Evolutionary conservation across 225 moss, liverwort and hornwort species (phyloP).

Genomic region (Neckera pumila): DNA sequence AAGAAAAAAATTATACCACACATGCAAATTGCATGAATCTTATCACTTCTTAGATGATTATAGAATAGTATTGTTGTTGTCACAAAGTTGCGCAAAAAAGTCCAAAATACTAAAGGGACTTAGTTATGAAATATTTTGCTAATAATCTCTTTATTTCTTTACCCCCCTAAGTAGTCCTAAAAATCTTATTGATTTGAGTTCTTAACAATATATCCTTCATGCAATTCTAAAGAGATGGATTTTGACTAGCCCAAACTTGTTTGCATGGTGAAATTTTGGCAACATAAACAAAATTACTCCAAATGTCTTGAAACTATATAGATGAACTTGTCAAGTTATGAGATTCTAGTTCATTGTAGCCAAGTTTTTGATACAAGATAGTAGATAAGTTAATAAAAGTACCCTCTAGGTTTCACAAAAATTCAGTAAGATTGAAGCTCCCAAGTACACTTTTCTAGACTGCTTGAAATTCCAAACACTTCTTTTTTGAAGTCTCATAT

Average conservation of each 20-base stretch:
- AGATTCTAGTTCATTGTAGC: not conserved
- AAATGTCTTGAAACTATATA: not conserved
- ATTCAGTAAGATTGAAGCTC: not conserved
- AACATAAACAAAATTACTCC: too few species aligned
- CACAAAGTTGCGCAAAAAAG: too few species aligned
- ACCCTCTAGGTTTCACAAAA: not conserved
- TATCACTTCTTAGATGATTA: too few species aligned
- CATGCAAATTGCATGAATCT: not conserved
- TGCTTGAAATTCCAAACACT: not conserved
- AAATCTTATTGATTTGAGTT: too few species aligned
- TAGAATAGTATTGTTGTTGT: not conserved
- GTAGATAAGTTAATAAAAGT: not conserved
- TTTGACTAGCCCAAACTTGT: too few species aligned
- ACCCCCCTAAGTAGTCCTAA: too few species aligned
- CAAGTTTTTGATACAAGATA: not conserved
- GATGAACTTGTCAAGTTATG: not conserved
- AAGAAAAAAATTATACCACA: not conserved
- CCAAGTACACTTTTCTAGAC: rapidly evolving
- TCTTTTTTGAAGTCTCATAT: not conserved
- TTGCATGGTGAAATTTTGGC: too few species aligned
- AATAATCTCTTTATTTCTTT: too few species aligned
- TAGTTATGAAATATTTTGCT: too few species aligned
- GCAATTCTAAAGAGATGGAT: rapidly evolving
- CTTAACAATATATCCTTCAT: too few species aligned
- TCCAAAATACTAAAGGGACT: too few species aligned